Evolutionary conservation across 1,139 yeast genomes (phyloP), one percentile per base, ranked within the genome.

Genomic region (Suhomyces choctaworum): DNA sequence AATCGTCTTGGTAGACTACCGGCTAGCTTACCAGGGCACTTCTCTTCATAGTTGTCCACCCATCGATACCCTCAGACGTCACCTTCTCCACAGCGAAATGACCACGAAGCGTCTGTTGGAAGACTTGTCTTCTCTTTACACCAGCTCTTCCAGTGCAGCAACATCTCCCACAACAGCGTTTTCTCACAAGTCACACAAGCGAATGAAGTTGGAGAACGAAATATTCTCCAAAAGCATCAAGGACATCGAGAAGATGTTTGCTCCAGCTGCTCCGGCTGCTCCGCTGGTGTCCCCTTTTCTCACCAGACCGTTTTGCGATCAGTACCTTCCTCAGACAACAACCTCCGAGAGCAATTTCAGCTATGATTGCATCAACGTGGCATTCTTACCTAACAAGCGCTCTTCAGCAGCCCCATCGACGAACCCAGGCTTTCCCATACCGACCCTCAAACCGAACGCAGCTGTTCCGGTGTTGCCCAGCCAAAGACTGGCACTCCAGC

Each of bases 191-290:
- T 51, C 65, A 2, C 47, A 44, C 36, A 59, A 58, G 31, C 39
- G 65, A 21, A 37, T 56, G 19, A 48, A 45, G 34, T 44, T 58
- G 21, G 65, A 60, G 36, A 46, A 50, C 31, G 64, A 59, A 40
- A 57, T 59, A 27, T 60, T 58, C 35, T 54, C 58, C 37, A 58
- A 56, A 31, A 51, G 62, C 19, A 55, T 61, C 36, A 48, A 51
- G 34, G 65, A 60, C 35, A 58, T 60, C 21, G 62, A 61, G 29
- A 46, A 46, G 27, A 52, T 60, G 55, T 60, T 59, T 40, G 32
- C 40, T 11, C 32, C 37, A 16, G 22, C 7, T 8, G 6, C 20
- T 7, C 8, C 20, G 20, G 6, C 8, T 6, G 20, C 20, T 17
- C 8, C 20, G 20, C 20, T 8, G 6, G 7, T 17, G 20, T 8